Evolutionary conservation across 2,329 filamentous ascomycete genomes (phyloP).

Genomic region (Botrytis cinerea): DNA sequence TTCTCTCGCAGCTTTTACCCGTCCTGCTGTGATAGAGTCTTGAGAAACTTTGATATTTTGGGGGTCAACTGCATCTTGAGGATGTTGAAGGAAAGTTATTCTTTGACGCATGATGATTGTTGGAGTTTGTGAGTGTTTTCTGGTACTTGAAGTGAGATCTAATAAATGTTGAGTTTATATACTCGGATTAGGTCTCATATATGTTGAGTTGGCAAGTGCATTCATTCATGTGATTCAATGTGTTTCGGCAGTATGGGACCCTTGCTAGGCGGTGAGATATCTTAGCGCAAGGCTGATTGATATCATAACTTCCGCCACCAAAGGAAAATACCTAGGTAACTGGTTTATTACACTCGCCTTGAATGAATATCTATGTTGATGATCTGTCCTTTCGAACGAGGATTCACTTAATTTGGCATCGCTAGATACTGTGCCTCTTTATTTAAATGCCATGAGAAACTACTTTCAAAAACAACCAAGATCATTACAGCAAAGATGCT

Average conservation of each 20-base stretch:
- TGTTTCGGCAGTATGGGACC: constrained; percentile 5
- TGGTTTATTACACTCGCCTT: not conserved
- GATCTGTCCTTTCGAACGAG: constrained; percentile 19
- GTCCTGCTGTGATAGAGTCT: constrained; percentile 56
- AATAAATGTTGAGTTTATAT: constrained; percentile 8
- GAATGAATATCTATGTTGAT: not conserved
- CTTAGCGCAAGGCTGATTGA: constrained; percentile 17
- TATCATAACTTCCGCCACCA: constrained; percentile 19
- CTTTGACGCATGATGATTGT: constrained; percentile 66
- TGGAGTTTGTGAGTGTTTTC: not conserved
- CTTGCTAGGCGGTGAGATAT: constrained; percentile 7
- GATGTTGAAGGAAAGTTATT: constrained; percentile 74
- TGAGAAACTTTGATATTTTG: constrained; percentile 59
- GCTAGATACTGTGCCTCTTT: not conserved
- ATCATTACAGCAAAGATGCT: constrained; percentile 31
- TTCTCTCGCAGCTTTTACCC: constrained; percentile 71
- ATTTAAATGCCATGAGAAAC: not conserved
- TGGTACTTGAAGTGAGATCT: not conserved
- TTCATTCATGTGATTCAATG: not conserved
- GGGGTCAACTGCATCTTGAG: constrained; percentile 65
- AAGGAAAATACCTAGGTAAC: not conserved
- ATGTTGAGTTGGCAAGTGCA: constrained; percentile 8
- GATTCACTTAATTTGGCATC: not conserved
- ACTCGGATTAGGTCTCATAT: not conserved
- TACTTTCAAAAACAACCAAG: not conserved